These are phyloP conservation scores for Cardamine resedifolia DNA, from an alignment of 345 rosid species.

Conservation along the genomic window DNA sequence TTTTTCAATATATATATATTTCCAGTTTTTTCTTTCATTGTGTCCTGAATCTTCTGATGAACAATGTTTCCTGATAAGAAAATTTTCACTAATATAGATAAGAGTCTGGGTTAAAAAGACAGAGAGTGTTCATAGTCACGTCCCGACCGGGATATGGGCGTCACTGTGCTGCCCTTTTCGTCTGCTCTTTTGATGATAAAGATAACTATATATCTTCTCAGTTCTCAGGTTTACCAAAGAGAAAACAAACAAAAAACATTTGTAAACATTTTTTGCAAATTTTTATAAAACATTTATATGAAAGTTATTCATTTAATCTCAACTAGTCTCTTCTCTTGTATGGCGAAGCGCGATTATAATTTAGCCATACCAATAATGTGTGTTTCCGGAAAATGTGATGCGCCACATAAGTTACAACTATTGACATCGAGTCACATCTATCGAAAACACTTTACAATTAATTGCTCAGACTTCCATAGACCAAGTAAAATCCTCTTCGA, in stretches of 20 bases:
- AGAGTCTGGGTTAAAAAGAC: background rate
- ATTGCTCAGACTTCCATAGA: background rate
- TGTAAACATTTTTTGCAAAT: background rate
- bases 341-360: background rate
- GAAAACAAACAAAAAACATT: no score
- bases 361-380: background rate
- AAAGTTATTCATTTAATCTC: background rate
- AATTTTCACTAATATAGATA: conserved; percentile 16
- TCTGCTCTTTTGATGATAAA: conserved; percentile 11
- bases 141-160: conserved; percentile 33
- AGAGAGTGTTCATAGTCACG: conserved; percentile 32
- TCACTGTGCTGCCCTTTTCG: conserved; percentile 40
- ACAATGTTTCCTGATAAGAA: conserved; percentile 30
- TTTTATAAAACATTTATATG: background rate
- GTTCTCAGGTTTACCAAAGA: conserved; percentile 1
- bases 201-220: background rate
- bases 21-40: conserved; percentile 8
- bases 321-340: background rate
- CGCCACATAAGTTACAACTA: background rate
- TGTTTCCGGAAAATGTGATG: background rate
- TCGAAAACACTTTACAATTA: background rate
- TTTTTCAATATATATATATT: background rate
- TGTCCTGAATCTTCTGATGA: conserved; percentile 33
- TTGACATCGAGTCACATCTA: background rate
- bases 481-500: background rate